A percentile compares a stretch with the other conserved stretches of the same genome.
phyloP scores from a whole-genome alignment of 2,329 filamentous ascomycete species.

The Conoideocrella luteorostrata region DNA sequence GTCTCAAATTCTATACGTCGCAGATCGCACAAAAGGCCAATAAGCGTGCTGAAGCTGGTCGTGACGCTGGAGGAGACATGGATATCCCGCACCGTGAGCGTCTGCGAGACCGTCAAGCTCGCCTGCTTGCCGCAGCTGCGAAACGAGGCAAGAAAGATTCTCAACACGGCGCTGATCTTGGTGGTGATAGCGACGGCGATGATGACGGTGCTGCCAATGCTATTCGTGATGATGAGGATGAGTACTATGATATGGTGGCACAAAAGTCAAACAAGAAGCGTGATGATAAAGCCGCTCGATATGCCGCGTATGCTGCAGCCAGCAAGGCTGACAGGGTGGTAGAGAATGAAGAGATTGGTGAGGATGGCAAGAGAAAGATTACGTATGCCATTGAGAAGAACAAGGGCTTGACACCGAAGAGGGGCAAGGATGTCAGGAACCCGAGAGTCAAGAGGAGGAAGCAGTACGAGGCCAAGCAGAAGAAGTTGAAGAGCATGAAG shows the following conservation, averaged over 20 bases:
- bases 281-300: slow-evolving; percentile 59
- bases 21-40: slow-evolving; percentile 94
- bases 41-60: slow-evolving; percentile 67
- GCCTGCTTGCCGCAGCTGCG: slow-evolving; percentile 84
- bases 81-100: slow-evolving; percentile 88
- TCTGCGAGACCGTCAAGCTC: slow-evolving; percentile 74
- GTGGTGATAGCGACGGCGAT: slow-evolving; percentile 61
- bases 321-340: slow-evolving; percentile 58
- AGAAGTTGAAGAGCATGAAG: slow-evolving; percentile 87
- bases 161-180: slow-evolving; percentile 59
- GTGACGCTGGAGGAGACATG: slow-evolving; percentile 69
- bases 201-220: slow-evolving; percentile 48
- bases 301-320: slow-evolving; percentile 52
- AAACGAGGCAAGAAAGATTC: slow-evolving; percentile 65
- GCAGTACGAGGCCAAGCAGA: slow-evolving; percentile 94
- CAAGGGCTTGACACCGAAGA: slow-evolving; percentile 82
- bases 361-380: slow-evolving; percentile 87
- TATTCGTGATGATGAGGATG: slow-evolving; percentile 56
- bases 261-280: slow-evolving; percentile 63
- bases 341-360: slow-evolving; percentile 62
- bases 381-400: slow-evolving; percentile 95
- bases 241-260: slow-evolving; percentile 88
- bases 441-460: slow-evolving; percentile 96
- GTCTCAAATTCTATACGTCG: slow-evolving; percentile 93
- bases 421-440: slow-evolving; percentile 92